Conservation (phyloP, 139 green algal genomes). For the Chlamydomonas sp. region DNA sequence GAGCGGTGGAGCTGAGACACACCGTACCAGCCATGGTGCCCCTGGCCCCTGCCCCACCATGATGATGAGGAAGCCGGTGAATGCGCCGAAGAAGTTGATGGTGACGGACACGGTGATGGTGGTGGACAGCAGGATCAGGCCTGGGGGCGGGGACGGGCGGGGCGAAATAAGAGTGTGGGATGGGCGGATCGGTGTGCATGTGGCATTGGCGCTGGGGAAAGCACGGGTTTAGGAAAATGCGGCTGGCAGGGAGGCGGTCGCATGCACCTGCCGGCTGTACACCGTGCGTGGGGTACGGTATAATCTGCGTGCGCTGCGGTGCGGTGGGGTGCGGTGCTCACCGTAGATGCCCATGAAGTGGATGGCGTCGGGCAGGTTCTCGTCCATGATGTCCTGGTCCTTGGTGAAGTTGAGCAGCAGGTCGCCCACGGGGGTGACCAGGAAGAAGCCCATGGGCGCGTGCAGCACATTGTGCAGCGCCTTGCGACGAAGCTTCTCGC, state of each 20-base stretch:
- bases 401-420: constrained; percentile 73
- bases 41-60: neutral
- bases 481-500: constrained; percentile 27
- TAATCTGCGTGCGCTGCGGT: no score
- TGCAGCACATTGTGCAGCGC: constrained; percentile 50
- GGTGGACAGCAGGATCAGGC: constrained; percentile 69
- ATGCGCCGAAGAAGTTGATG: constrained; percentile 67
- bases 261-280: no score
- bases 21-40: no score
- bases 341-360: constrained; percentile 71
- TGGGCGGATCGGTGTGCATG: no score
- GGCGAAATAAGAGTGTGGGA: no score
- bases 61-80: constrained; percentile 59
- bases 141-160: no score
- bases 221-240: no score
- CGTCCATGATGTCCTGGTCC: constrained; percentile 74
- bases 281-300: no score
- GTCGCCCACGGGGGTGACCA: constrained; percentile 68
- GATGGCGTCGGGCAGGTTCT: constrained; percentile 64
- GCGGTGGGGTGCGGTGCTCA: no score
- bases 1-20: no score
- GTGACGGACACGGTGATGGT: constrained; percentile 64
- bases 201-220: no score
- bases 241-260: no score
- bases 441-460: constrained; percentile 74